phyloP scores from a whole-genome alignment of 805 yeast species.

The Kazachstania kunashirensis region DNA sequence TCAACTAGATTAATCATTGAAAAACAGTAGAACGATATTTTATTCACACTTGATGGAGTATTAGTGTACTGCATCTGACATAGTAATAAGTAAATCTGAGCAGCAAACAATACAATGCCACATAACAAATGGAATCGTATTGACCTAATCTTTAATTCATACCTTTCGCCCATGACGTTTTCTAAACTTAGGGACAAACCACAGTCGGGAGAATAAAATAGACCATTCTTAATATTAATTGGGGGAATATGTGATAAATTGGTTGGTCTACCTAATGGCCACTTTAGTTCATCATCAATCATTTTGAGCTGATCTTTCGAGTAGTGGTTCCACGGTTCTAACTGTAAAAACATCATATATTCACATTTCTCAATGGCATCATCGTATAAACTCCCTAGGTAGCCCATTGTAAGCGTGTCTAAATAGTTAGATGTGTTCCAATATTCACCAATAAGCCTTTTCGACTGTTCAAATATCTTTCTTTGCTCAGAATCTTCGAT shows the following conservation, averaged over 20 bases:
- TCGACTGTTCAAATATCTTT: conserved; percentile 36
- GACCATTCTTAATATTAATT: conserved; percentile 43
- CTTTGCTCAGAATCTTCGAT: conserved; percentile 34
- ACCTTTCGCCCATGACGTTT: conserved; percentile 43
- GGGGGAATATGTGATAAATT: conserved; percentile 42
- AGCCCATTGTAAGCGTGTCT: conserved; percentile 40
- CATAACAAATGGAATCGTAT: conserved; percentile 35
- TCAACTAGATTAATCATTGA: conserved; percentile 58
- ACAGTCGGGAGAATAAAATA: conserved; percentile 85
- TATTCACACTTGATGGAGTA: conserved; percentile 73
- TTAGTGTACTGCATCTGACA: conserved; percentile 61
- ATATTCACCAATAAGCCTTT: conserved; percentile 35
- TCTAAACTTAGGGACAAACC: conserved; percentile 43
- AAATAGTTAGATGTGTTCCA: conserved; percentile 36
- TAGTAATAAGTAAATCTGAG: conserved; percentile 49
- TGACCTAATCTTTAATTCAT: conserved; percentile 34
- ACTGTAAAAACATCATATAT: conserved; percentile 55
- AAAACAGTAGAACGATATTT: conserved; percentile 61
- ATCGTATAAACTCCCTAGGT: conserved; percentile 25
- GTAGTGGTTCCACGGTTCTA: conserved; percentile 49
- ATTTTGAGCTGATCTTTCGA: conserved; percentile 40
- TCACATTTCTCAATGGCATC: conserved; percentile 49
- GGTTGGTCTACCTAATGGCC: conserved; percentile 76
- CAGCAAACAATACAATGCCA: conserved; percentile 37
- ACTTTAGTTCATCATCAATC: conserved; percentile 61